Conservation (phyloP, 2,329 filamentous ascomycete genomes). For the Thielaviopsis euricoi region DNA sequence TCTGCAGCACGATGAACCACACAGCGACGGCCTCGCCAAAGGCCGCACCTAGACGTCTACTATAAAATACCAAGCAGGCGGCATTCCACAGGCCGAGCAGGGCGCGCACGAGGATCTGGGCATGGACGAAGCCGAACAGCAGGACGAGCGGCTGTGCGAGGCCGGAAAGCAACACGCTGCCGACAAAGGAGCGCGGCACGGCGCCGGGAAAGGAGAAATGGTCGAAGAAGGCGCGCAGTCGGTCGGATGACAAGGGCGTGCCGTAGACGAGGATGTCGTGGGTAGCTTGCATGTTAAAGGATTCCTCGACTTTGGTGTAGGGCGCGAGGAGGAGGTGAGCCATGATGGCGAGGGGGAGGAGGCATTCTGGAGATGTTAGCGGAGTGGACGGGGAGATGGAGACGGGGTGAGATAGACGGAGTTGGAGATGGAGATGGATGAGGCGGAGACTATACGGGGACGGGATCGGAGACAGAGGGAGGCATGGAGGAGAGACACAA, state of each 20-base stretch:
- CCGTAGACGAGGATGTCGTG: constrained; percentile 82
- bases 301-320: constrained; percentile 96
- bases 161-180: constrained; percentile 59
- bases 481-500: constrained; percentile 10
- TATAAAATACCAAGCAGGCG: constrained; percentile 48
- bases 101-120: constrained; percentile 51
- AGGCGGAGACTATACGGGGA: too few species aligned
- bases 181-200: constrained; percentile 81
- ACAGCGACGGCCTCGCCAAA: constrained; percentile 53
- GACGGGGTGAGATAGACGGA: too few species aligned
- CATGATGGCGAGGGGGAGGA: constrained; percentile 46
- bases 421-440: too few species aligned
- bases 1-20: constrained; percentile 69
- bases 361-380: constrained; percentile 26
- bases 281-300: constrained; percentile 87
- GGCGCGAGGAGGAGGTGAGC: constrained; percentile 60
- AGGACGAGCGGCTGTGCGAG: constrained; percentile 52
- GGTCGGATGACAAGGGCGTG: constrained; percentile 36
- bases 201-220: constrained; percentile 82
- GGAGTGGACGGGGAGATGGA: constrained; percentile 12
- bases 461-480: constrained; percentile 16
- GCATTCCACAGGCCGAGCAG: constrained; percentile 66
- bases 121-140: constrained; percentile 37
- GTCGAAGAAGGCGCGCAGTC: constrained; percentile 52
- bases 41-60: constrained; percentile 41